These are phyloP conservation scores for Claviceps arundinis DNA, from an alignment of 2,329 filamentous ascomycete species.

Conservation along the genomic window DNA sequence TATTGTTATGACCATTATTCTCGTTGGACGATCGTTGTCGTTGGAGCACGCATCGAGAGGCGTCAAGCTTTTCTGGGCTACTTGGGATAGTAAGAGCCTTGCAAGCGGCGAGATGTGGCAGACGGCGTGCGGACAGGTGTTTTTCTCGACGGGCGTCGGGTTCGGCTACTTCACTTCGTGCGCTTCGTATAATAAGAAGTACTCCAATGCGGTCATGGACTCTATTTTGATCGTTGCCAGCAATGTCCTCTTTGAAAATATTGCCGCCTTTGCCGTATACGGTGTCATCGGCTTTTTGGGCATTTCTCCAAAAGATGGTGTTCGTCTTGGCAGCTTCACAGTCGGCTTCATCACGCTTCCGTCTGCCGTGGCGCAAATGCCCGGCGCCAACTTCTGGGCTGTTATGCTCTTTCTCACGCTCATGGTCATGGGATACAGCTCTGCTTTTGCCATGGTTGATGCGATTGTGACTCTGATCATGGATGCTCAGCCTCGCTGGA, in stretches of 20 bases:
- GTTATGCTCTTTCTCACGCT: slow-evolving; percentile 45
- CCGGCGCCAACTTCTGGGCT: slow-evolving; percentile 44
- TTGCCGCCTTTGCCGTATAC: slow-evolving; percentile 34
- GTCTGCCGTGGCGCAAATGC: slow-evolving; percentile 42
- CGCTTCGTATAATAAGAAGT: slow-evolving; percentile 42
- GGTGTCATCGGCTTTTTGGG: slow-evolving; percentile 39
- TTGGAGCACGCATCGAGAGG: slow-evolving; percentile 40
- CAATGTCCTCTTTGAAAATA: slow-evolving; percentile 43
- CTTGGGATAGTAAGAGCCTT: slow-evolving; percentile 35
- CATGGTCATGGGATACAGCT: slow-evolving; percentile 43
- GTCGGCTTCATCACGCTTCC: slow-evolving; percentile 46
- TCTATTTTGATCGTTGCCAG: slow-evolving; percentile 40
- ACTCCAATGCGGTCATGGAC: slow-evolving; percentile 47
- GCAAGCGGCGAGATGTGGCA: slow-evolving; percentile 41
- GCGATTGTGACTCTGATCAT: slow-evolving; percentile 39
- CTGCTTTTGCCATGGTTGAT: slow-evolving; percentile 46
- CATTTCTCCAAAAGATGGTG: slow-evolving; percentile 22
- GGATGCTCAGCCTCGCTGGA: slow-evolving; percentile 35
- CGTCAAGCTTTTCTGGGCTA: slow-evolving; percentile 32
- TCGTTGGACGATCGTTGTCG: slow-evolving; percentile 39
- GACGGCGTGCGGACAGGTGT: slow-evolving; percentile 45
- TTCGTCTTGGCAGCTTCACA: slow-evolving; percentile 38
- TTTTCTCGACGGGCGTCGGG: slow-evolving; percentile 45
- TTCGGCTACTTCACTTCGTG: slow-evolving; percentile 47
- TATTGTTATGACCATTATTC: slow-evolving; percentile 41